Conservation (phyloP, 495 filamentous ascomycete species). For the Zalerion maritima region DNA sequence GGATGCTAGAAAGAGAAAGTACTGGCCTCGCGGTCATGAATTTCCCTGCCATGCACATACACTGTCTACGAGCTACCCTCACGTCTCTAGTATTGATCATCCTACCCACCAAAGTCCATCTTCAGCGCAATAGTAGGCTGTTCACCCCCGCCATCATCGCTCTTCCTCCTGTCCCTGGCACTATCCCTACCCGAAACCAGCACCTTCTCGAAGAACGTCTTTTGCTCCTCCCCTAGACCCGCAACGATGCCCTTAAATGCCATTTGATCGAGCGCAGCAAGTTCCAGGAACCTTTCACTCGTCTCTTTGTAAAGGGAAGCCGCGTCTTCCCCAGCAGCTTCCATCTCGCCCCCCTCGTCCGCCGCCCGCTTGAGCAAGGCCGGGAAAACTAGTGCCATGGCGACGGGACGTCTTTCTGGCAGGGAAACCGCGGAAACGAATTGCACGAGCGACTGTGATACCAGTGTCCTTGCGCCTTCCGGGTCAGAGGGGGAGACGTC, state of each 20-base stretch:
- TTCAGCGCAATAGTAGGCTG: slow-evolving; percentile 85
- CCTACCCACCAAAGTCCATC: slow-evolving; percentile 61
- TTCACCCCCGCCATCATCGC: slow-evolving; percentile 29
- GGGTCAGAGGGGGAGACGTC: slow-evolving; percentile 54
- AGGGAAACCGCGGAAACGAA: slow-evolving; percentile 43
- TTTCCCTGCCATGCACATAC: too few relatives aligned
- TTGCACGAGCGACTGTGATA: slow-evolving; percentile 57
- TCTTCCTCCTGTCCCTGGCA: slow-evolving; percentile 13
- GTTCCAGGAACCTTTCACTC: slow-evolving; percentile 57
- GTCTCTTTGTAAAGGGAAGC: slow-evolving; percentile 59
- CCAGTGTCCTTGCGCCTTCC: slow-evolving; percentile 51
- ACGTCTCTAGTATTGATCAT: too few relatives aligned
- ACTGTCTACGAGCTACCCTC: too few relatives aligned
- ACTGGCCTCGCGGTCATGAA: too few relatives aligned
- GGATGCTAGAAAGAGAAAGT: too few relatives aligned
- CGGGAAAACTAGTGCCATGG: slow-evolving; percentile 62
- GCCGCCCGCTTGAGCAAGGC: slow-evolving; percentile 61
- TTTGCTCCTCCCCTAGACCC: slow-evolving; percentile 54
- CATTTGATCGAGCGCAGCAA: slow-evolving; percentile 58
- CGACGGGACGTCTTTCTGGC: slow-evolving; percentile 35
- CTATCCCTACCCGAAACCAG: slow-evolving; percentile 42
- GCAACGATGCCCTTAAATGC: slow-evolving; percentile 65
- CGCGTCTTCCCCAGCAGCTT: too few relatives aligned
- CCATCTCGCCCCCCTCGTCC: slow-evolving; percentile 31
- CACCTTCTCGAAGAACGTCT: slow-evolving; percentile 67